Base-by-base conservation (phyloP, 768 basidiomycete species). In the Rhizopogon vinicolor region DNA sequence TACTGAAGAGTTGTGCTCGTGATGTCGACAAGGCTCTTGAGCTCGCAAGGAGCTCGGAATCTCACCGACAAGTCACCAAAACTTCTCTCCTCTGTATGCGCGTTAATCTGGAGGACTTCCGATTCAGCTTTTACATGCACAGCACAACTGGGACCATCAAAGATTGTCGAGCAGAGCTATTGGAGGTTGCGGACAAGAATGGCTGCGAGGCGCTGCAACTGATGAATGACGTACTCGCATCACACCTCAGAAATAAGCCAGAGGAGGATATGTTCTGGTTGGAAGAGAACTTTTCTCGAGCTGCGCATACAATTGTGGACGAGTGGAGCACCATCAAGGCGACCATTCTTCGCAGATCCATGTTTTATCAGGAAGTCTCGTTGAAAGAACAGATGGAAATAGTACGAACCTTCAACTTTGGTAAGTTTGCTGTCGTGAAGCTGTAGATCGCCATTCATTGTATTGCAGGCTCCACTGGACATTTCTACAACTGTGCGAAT, bases 401-500 rank as follows among this genome's bases (percentile, higher is more conserved):
- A 31, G 74, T 86, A 37, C 73, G 72, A 43, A 78, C 78, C 0
- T 63, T 85, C n/a, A 52, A 66, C 22, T 85, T 84, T 56, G 62
- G 83, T 82, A 57, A 62, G 72, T 12, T 16, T 10, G 10, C 3
- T 19, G 6, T 45, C 18, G 13, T 28, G 10, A 14, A 53, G 16
- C 55, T 51, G 19, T 13, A 58, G 18, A 44, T 16, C 16, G n/a
- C 31, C 25, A 13, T 14, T 48, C 19, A 48, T 12, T 12, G 19
- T 25, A 33, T 18, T 49, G 53, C 53, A 75, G 76, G 68, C 8
- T 68, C 71, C 7, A 67, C 72, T 3, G 78, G 78, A 0, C 79
- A 80, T 60, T 80, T 75, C 56, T 80, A 78, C 54, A 75, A 72
- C 16, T 83, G 81, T 54, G 75, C 69, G 0, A 85, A 86, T 49